Evolutionary conservation across 2,329 filamentous ascomycete species (phyloP), one percentile per base, ranked within the genome.

Genomic region (Cladosporium phlei): DNA sequence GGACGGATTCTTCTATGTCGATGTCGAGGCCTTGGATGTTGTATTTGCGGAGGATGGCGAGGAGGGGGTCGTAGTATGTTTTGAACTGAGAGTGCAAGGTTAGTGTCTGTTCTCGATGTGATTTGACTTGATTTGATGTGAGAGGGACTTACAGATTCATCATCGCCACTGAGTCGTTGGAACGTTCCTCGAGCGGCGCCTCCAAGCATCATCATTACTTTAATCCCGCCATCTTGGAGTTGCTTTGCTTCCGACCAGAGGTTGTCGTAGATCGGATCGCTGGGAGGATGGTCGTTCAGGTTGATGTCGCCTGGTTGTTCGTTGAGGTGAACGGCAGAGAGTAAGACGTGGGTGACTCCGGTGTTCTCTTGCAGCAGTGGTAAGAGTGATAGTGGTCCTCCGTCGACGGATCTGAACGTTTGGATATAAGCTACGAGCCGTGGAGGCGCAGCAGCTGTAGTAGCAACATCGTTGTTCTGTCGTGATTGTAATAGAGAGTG

Each of bases 131-230:
- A 4, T 25, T 25, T 11, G 24, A 25, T 25, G 24, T 6, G 24
- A 25, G 17, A 2, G 9, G n/a, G 10, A 50, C 52, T 35, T 19
- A 55, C 55, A 8, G 52, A 33, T 10, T 25, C 47, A 21, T 51
- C 52, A 16, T 52, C 50, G 48, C 58, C 49, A 42, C 59, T 59
- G 10, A 63, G 47, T n/a, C 52, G 46, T 17, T 46, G 48, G 38
- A 60, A 63, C 32, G 53, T 56, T 14, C 60, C 58, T 24, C 45
- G 37, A 3, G 59, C 58, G n/a, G 59, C 57, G 32, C 59, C 60
- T 7, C 60, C 60, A 11, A 63, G 48, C 60, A 63, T 63, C 49
- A 61, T 54, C 51, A 62, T 55, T 10, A 62, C 58, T 47, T 60
- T 61, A 19, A 62, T 53, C 24, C 60, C 60, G 4, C 35, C 32